These are phyloP conservation scores for Rhizopogon vesiculosus DNA, from an alignment of 768 basidiomycete genomes.

Conservation along the genomic window DNA sequence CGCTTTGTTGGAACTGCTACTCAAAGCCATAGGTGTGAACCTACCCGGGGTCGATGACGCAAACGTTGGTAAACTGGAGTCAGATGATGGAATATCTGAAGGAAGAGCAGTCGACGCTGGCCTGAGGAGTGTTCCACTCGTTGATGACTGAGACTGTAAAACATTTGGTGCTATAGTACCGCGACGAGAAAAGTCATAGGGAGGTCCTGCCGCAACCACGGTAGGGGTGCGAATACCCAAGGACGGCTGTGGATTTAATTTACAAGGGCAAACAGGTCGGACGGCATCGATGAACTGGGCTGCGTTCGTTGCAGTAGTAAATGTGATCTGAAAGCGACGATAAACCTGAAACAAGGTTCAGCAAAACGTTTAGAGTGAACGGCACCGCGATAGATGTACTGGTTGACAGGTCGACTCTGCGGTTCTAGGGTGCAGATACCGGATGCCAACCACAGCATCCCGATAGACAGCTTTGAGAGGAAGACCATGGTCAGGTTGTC, in stretches of 20 bases:
- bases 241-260: conserved; percentile 40
- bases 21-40: conserved; percentile 5
- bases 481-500: conserved; percentile 44
- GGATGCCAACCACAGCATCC: conserved; percentile 67
- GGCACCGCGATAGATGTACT: conserved; percentile 16
- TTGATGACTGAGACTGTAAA: conserved; percentile 6
- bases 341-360: conserved; percentile 43
- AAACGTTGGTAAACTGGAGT: neutral
- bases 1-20: neutral
- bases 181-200: conserved; percentile 11
- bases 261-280: conserved; percentile 71
- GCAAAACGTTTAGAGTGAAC: neutral
- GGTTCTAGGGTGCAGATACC: conserved; percentile 56
- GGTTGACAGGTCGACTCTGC: conserved; percentile 22
- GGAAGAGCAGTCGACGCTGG: neutral
- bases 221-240: conserved; percentile 14
- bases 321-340: conserved; percentile 75
- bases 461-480: conserved; percentile 82
- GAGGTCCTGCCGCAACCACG: conserved; percentile 3
- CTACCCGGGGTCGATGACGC: conserved; percentile 6
- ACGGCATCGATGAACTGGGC: conserved; percentile 59
- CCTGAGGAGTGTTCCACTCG: neutral
- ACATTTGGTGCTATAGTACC: conserved; percentile 5
- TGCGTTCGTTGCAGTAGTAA: conserved; percentile 44
- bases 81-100: neutral